Conservation (phyloP, 805 yeast genomes). For the Metschnikowia similis region DNA sequence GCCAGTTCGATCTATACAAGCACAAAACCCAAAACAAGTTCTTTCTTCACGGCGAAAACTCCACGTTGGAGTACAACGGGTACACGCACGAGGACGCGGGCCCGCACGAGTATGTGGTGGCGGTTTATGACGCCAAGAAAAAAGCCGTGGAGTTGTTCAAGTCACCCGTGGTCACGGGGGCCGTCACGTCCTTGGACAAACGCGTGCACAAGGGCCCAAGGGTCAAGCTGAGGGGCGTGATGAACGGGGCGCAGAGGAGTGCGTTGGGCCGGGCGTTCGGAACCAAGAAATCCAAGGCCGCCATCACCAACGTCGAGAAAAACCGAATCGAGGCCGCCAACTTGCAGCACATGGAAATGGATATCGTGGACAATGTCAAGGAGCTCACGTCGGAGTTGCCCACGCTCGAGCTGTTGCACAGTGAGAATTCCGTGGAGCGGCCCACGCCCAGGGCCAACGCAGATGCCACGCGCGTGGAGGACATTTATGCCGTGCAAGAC, state of each 20-base stretch:
- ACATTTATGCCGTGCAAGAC: conserved; percentile 68
- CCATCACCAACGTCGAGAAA: conserved; percentile 72
- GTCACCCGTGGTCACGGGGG: conserved; percentile 57
- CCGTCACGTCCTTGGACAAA: conserved; percentile 58
- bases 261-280: conserved; percentile 95
- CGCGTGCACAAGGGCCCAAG: conserved; percentile 58
- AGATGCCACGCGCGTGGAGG: conserved; percentile 79
- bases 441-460: conserved; percentile 77
- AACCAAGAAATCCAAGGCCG: conserved; percentile 92
- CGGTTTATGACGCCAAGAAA: conserved; percentile 67
- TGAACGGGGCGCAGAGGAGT: conserved; percentile 60
- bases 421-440: conserved; percentile 58
- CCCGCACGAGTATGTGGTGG: conserved; percentile 60
- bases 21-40: conserved; percentile 38
- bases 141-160: conserved; percentile 61
- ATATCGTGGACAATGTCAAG: conserved; percentile 77
- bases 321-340: conserved; percentile 84
- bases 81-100: conserved; percentile 26
- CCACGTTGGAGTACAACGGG: conserved; percentile 71
- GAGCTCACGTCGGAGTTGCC: conserved; percentile 71
- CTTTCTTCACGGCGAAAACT: conserved; percentile 74
- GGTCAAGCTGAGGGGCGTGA: conserved; percentile 52
- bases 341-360: conserved; percentile 68
- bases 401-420: conserved; percentile 56
- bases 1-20: conserved; percentile 60